Evolutionary conservation across 495 filamentous ascomycete genomes (phyloP), one percentile per base, ranked within the genome.

Genomic region (Delitschia confertaspora): DNA sequence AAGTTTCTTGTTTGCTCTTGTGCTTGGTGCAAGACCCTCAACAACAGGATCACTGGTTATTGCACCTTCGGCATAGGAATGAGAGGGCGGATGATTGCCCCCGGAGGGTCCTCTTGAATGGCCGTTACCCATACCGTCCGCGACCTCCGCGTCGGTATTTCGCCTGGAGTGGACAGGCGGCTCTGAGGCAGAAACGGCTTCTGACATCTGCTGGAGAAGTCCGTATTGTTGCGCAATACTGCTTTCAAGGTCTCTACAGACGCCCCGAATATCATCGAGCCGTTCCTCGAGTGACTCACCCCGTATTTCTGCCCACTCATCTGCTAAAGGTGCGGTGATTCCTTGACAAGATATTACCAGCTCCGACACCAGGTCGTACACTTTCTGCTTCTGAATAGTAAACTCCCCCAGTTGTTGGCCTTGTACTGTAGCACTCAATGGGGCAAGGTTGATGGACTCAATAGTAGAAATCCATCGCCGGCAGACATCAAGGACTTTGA

Each of bases 221-320:
- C 88, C 93, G 29, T 81, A 78, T 47, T 95, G 76, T 49, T 94
- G 88, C 0, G 84, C 86, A 11, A 86, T 83, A 50, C 79, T 85
- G 19, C 78, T 84, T 52, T 95, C 88, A 24, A 98, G 67, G 25
- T 93, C 80, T 51, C 80, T 75, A 4, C 80, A 75, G 44, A 85
- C 81, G 20, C 73, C 69, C 31, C 82, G 73, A 39, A 95, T 82
- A 43, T 79, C 77, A 50, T 80, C 83, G 25, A 98, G 59, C 26
- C 89, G 77, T 47, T 88, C 85, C 48, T 95, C 89, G n/a, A 98
- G 69, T 11, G 88, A 83, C 56, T 89, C 85, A 3, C 87, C 86
- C n/a, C 88, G 78, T 9, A 83, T 66, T 53, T 93, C 87, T 16
- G 88, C 76, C 91, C 91, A 98, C 62, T 98, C 91, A 59, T 98